Evolutionary conservation across 768 basidiomycete genomes (phyloP).

Genomic region (Royoungia palumana): DNA sequence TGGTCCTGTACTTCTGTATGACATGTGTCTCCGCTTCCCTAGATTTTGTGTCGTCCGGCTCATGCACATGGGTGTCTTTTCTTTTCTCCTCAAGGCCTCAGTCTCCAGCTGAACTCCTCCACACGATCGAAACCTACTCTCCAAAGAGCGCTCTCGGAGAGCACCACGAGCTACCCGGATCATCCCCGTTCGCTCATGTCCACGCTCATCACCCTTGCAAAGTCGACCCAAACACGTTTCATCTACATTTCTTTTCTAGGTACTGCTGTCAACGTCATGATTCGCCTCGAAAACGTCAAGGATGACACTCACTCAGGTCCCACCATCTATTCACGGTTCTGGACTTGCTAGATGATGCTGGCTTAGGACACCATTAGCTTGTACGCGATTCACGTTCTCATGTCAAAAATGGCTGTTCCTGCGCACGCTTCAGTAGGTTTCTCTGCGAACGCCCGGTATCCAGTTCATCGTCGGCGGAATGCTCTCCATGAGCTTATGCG

Average conservation of each 20-base stretch:
- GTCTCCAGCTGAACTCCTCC: slow-evolving; percentile 52
- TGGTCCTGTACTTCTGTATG: slow-evolving; percentile 67
- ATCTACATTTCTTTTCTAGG: slow-evolving; percentile 56
- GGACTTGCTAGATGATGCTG: neutral
- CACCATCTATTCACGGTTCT: slow-evolving; percentile 28
- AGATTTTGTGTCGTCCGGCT: slow-evolving; percentile 43
- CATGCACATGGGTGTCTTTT: slow-evolving; percentile 58
- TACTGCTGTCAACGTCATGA: slow-evolving; percentile 63
- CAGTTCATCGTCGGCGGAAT: slow-evolving; percentile 32
- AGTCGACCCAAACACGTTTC: slow-evolving; percentile 44
- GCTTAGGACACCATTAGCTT: slow-evolving; percentile 55
- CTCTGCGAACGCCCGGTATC: neutral
- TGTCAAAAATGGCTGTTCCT: slow-evolving; percentile 62
- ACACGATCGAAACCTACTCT: slow-evolving; percentile 55
- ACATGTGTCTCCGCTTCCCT: slow-evolving; percentile 45
- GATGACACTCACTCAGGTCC: slow-evolving; percentile 42
- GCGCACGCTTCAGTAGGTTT: slow-evolving; percentile 54
- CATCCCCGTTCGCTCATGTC: slow-evolving; percentile 49
- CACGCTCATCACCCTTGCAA: slow-evolving; percentile 50
- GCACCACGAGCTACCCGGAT: slow-evolving; percentile 61
- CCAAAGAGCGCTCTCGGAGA: slow-evolving; percentile 58
- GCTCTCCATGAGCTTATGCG: slow-evolving; percentile 62
- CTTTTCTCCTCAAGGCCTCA: slow-evolving; percentile 57
- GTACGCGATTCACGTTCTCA: slow-evolving; percentile 60
- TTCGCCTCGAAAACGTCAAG: slow-evolving; percentile 59